A percentile compares a stretch with the other conserved stretches of the same genome.
phyloP scores from a whole-genome alignment of 2,329 filamentous ascomycete genomes.

The Dactylellina cionopaga region DNA sequence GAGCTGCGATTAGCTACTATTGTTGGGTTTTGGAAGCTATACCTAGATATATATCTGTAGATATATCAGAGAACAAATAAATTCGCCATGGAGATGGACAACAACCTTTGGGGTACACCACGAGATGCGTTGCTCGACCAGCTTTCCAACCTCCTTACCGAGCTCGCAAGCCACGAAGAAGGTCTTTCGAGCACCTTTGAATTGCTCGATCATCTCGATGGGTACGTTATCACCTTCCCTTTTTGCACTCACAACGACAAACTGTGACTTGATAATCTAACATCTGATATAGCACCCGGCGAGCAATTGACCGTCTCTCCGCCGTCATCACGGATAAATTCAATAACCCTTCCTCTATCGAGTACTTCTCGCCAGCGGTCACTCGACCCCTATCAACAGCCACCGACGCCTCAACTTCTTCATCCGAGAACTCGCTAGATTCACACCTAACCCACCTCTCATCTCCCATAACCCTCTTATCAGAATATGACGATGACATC shows the following conservation, averaged over 20 bases:
- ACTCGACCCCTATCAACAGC: conserved; percentile 48
- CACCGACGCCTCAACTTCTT: conserved; percentile 48
- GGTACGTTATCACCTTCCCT: conserved; percentile 22
- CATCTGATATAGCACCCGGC: conserved; percentile 41
- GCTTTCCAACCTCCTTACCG: conserved; percentile 41
- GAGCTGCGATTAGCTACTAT: conserved; percentile 13
- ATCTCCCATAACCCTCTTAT: conserved; percentile 48
- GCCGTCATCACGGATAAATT: conserved; percentile 51
- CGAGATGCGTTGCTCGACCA: conserved; percentile 51
- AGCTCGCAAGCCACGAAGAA: conserved; percentile 42
- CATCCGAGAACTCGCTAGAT: conserved; percentile 43
- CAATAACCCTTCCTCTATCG: conserved; percentile 37
- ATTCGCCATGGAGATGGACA: conserved; percentile 41
- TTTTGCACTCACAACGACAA: not conserved
- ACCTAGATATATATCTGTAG: too few relatives aligned
- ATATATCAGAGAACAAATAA: too few relatives aligned
- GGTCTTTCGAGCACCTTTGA: conserved; percentile 40
- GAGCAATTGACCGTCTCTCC: conserved; percentile 50
- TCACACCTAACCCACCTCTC: conserved; percentile 44
- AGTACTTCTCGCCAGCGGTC: conserved; percentile 50
- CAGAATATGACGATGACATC: conserved; percentile 47
- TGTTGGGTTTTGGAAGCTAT: conserved; percentile 6
- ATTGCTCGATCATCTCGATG: conserved; percentile 49
- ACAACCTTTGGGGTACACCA: conserved; percentile 30
- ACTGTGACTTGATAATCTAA: not conserved